Evolutionary conservation across 257 asterid species (phyloP).

Genomic region (Cinchona pubescens): DNA sequence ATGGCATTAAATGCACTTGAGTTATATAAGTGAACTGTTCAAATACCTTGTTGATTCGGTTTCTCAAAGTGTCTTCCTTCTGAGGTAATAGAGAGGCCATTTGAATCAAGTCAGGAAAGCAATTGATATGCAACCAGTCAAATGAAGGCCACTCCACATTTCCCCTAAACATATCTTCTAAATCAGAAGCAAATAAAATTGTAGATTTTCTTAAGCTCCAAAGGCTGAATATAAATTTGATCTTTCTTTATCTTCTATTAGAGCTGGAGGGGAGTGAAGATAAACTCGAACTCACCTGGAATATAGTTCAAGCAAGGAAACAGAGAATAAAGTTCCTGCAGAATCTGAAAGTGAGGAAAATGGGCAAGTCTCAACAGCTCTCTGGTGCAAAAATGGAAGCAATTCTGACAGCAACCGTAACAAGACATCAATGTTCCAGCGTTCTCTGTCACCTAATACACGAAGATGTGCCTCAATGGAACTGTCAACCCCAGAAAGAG

Average conservation of each 20-base stretch:
- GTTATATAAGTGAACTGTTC: conserved; percentile 1
- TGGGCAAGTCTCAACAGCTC: conserved; percentile 78
- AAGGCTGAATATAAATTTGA: neutral
- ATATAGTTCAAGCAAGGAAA: conserved; percentile 63
- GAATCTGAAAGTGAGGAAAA: conserved; percentile 57
- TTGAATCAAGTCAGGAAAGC: conserved; percentile 82
- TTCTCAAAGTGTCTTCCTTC: conserved; percentile 88
- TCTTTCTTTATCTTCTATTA: neutral
- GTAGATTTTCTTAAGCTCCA: conserved; percentile 4
- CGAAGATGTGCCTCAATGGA: conserved; percentile 93
- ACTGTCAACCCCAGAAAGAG: conserved; percentile 98
- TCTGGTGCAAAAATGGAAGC: conserved; percentile 65
- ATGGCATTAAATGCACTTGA: neutral
- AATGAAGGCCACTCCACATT: conserved; percentile 78
- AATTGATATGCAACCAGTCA: conserved; percentile 84
- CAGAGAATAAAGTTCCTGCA: conserved; percentile 42
- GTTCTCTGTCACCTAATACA: conserved; percentile 95
- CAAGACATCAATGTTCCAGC: conserved; percentile 87
- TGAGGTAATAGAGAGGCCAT: conserved; percentile 80
- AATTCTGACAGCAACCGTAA: conserved; percentile 75
- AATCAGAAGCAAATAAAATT: conserved; percentile 12
- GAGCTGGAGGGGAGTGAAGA: neutral
- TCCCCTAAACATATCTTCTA: conserved; percentile 54
- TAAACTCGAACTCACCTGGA: conserved; percentile 52
- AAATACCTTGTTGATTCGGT: conserved; percentile 69